phyloP scores from a whole-genome alignment of 352 stramenopile genomes.

The Globisporangium megalacanthum region DNA sequence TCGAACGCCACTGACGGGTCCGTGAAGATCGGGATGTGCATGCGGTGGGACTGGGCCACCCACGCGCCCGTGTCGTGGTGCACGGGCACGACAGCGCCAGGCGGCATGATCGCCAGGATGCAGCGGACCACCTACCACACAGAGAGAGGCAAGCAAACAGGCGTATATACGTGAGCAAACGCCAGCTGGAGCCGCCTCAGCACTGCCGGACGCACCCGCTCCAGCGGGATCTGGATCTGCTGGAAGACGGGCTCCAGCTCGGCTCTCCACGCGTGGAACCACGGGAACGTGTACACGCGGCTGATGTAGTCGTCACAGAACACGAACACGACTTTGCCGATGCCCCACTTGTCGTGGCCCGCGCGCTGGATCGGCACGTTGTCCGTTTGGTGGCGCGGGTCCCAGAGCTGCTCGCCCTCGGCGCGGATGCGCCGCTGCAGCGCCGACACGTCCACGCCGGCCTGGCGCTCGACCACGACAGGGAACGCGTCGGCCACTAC shows the following conservation, averaged over 20 bases:
- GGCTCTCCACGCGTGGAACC: slow-evolving; percentile 82
- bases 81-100: slow-evolving; percentile 92
- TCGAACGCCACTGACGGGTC: slow-evolving; percentile 68
- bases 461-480: slow-evolving; percentile 56
- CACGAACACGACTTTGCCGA: slow-evolving; percentile 97
- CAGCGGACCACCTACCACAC: slow-evolving; percentile 84
- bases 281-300: slow-evolving; percentile 94
- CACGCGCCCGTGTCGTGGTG: slow-evolving; percentile 98
- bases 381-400: slow-evolving; percentile 57
- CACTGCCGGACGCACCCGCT: slow-evolving; percentile 21
- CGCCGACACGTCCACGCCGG: slow-evolving; percentile 53
- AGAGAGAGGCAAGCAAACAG: background rate
- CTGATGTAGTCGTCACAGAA: slow-evolving; percentile 99
- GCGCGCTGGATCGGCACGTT: slow-evolving; percentile 92
- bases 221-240: slow-evolving; percentile 78
- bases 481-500: slow-evolving; percentile 28
- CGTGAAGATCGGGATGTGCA: slow-evolving; percentile 96
- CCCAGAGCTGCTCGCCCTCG: slow-evolving; percentile 50
- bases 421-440: slow-evolving; percentile 55
- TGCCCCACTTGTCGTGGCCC: slow-evolving; percentile 97
- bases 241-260: slow-evolving; percentile 87
- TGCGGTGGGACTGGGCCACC: slow-evolving; percentile 94
- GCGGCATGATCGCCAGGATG: slow-evolving; percentile 94
- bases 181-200: background rate
- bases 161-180: background rate